Evolutionary conservation across 78 protist genomes (phyloP).

Genomic region (Salpingoeca rosetta): DNA sequence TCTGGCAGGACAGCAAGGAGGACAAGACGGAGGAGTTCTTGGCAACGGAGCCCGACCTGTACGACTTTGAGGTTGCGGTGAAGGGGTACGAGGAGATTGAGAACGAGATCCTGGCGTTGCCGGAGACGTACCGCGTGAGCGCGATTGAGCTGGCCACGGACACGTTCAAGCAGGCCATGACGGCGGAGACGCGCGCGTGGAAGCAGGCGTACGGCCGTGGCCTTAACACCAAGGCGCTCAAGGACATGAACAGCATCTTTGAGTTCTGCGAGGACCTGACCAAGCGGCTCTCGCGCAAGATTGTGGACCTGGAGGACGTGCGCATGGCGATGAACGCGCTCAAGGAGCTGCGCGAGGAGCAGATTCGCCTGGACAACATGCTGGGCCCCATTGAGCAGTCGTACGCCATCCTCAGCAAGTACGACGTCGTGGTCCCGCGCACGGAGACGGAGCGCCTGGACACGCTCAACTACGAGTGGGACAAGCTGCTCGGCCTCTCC

Average conservation of each 20-base stretch:
- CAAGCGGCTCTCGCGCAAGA: conserved; percentile 20
- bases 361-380: conserved; percentile 33
- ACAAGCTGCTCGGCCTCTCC: conserved; percentile 22
- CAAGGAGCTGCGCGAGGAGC: conserved; percentile 37
- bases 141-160: conserved; percentile 37
- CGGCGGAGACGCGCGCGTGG: conserved; percentile 46
- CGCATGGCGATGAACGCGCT: conserved; percentile 40
- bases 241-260: conserved; percentile 13
- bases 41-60: conserved; percentile 37
- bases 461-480: conserved; percentile 49
- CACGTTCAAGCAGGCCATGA: conserved; percentile 43
- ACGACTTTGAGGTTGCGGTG: conserved; percentile 43
- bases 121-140: conserved; percentile 29
- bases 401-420: conserved; percentile 44
- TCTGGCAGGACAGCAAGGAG: conserved; percentile 26
- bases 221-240: conserved; percentile 33
- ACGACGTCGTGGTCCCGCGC: conserved; percentile 33
- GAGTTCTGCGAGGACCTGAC: conserved; percentile 23
- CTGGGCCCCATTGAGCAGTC: conserved; percentile 53
- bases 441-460: conserved; percentile 56
- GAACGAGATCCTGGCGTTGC: conserved; percentile 12
- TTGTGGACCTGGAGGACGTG: conserved; percentile 37
- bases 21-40: conserved; percentile 32
- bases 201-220: conserved; percentile 50
- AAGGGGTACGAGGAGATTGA: conserved; percentile 31